These are phyloP conservation scores for Aspergillus chevalieri DNA, from an alignment of 2,329 filamentous ascomycete genomes.

Conservation along the genomic window DNA sequence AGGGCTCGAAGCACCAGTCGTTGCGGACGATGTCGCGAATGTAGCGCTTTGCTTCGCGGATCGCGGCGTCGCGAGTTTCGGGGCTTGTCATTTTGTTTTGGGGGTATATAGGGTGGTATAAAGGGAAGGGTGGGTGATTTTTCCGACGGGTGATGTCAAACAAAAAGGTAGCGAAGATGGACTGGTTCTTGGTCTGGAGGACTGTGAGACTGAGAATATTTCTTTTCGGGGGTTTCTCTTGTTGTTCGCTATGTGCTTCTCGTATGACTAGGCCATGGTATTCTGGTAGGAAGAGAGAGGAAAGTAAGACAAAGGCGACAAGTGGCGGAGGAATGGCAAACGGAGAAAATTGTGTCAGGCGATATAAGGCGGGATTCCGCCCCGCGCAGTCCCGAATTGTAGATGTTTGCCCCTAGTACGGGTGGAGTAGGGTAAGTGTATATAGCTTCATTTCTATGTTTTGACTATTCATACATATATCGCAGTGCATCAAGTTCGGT, in stretches of 20 bases:
- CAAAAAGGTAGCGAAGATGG: not conserved
- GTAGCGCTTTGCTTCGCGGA: constrained; percentile 36
- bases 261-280: not conserved
- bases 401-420: not conserved
- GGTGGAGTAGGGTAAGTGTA: constrained; percentile 1
- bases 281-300: not conserved
- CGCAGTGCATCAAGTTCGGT: constrained; percentile 10
- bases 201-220: too few species aligned
- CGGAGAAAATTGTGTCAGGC: constrained; percentile 10
- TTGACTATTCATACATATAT: constrained; percentile 26
- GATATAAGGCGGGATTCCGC: constrained; percentile 5
- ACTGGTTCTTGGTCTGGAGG: too few species aligned
- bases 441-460: constrained; percentile 11
- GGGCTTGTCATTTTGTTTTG: constrained; percentile 8
- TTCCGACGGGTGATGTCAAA: not conserved
- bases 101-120: not conserved
- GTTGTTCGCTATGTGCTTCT: not conserved
- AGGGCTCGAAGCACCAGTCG: constrained; percentile 36
- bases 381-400: not conserved
- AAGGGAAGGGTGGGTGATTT: not conserved
- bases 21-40: constrained; percentile 36
- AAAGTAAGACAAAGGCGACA: constrained; percentile 1
- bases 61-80: constrained; percentile 34
- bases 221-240: too few species aligned
- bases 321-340: constrained; percentile 1